phyloP scores from a whole-genome alignment of 2,329 filamentous ascomycete species.

The Tolypocladium capitatum region DNA sequence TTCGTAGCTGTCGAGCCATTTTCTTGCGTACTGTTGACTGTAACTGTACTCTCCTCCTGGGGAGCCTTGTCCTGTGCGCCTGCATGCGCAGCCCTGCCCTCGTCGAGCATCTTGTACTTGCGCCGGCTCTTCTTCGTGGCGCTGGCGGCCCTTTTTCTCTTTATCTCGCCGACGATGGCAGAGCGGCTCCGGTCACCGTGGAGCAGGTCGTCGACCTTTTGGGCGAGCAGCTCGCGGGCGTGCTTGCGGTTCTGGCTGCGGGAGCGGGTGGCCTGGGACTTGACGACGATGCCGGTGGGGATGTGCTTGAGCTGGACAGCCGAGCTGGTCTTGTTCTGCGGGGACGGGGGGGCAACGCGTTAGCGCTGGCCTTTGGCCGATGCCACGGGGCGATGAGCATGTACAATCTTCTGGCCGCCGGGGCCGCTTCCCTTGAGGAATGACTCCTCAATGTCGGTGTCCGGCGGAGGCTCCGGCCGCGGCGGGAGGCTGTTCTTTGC shows the following conservation, averaged over 20 bases:
- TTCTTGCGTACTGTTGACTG: background rate
- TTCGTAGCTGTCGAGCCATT: background rate
- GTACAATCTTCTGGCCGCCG: conserved; percentile 87
- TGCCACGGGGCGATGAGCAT: conserved; percentile 5
- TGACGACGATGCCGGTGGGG: conserved; percentile 84
- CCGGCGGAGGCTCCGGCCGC: conserved; percentile 56
- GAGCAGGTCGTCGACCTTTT: conserved; percentile 56
- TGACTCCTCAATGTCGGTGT: conserved; percentile 66
- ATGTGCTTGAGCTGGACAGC: conserved; percentile 86
- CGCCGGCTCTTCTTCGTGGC: conserved; percentile 68
- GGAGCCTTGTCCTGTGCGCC: background rate
- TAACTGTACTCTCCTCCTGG: background rate
- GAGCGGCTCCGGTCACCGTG: conserved; percentile 59
- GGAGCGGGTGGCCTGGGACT: conserved; percentile 83
- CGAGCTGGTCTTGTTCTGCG: conserved; percentile 85
- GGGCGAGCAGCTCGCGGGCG: conserved; percentile 64
- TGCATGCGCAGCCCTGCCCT: conserved; percentile 23
- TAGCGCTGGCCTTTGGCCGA: background rate
- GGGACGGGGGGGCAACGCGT: background rate
- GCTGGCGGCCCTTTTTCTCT: conserved; percentile 60
- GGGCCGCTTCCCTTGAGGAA: conserved; percentile 89
- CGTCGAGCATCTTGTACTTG: conserved; percentile 57
- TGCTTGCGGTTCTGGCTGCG: conserved; percentile 77
- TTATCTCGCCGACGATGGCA: conserved; percentile 48
- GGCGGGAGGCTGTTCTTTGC: conserved; percentile 52